These are phyloP conservation scores for Cyberlindnera subsufficiens DNA, from an alignment of 805 yeast species.

Conservation along the genomic window DNA sequence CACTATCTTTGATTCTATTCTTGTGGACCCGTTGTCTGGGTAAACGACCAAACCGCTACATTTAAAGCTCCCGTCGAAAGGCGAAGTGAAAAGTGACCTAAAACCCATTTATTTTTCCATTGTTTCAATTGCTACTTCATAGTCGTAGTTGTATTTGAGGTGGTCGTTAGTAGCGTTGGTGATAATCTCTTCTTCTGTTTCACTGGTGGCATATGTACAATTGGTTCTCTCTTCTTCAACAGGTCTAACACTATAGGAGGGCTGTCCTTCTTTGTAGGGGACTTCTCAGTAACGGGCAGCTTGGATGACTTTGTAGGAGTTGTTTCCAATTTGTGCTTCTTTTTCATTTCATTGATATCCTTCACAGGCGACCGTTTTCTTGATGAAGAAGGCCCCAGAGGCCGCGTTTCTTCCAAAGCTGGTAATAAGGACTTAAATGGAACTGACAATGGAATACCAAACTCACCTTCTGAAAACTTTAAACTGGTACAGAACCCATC, in stretches of 20 bases:
- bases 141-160: not conserved
- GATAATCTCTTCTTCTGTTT: constrained; percentile 27
- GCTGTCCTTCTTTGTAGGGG: not conserved
- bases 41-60: no score
- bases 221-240: constrained; percentile 1
- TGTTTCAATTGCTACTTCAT: not conserved
- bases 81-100: no score
- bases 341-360: not conserved
- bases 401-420: constrained; percentile 2
- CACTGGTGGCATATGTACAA: constrained; percentile 7
- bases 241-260: not conserved
- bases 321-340: constrained; percentile 1
- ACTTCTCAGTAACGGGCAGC: not conserved
- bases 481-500: constrained; percentile 88
- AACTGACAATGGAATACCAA: constrained; percentile 45
- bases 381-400: constrained; percentile 3
- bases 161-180: constrained; percentile 7
- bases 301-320: not conserved
- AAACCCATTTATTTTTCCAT: no score
- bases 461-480: constrained; percentile 41
- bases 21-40: no score
- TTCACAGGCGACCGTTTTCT: constrained; percentile 3
- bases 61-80: no score
- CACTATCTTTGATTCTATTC: no score
- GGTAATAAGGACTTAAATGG: constrained; percentile 18